phyloP scores from a whole-genome alignment of 257 asterid species.

The Lycium ferocissimum region DNA sequence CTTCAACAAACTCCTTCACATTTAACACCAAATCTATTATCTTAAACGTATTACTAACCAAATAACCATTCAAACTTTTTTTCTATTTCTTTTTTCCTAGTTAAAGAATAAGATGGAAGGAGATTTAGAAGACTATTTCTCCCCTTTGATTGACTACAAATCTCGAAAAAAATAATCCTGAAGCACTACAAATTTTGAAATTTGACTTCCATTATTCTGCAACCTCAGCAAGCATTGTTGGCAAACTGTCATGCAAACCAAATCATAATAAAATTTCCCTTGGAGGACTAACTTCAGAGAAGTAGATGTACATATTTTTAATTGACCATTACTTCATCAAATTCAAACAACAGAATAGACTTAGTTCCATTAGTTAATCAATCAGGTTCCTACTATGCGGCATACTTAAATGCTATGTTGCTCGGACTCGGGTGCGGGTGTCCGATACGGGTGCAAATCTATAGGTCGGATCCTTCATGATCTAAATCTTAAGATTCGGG shows the following conservation, averaged over 20 bases:
- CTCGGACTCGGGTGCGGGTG: too few relatives aligned
- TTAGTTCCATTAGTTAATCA: constrained; percentile 12
- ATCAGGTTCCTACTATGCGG: background rate
- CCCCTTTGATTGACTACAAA: background rate
- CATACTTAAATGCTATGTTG: background rate
- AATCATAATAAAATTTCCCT: constrained; percentile 4
- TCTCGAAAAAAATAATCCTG: background rate
- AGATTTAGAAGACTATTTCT: background rate
- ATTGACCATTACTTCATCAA: background rate
- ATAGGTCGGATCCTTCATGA: too few relatives aligned
- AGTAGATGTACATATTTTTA: background rate
- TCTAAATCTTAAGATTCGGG: too few relatives aligned
- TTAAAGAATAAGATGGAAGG: constrained; percentile 16
- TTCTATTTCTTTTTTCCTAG: background rate
- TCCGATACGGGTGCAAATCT: too few relatives aligned
- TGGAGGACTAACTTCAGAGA: background rate
- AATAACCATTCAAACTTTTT: constrained; percentile 3
- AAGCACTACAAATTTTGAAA: background rate
- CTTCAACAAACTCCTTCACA: constrained; percentile 1
- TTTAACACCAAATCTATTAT: constrained; percentile 18
- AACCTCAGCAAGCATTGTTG: background rate
- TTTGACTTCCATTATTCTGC: background rate
- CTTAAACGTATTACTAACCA: background rate
- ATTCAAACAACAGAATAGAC: constrained; percentile 2
- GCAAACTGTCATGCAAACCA: background rate